Percentiles rank a stretch among this genome's conserved stretches.
Conservation (phyloP, 139 green algal species). For the Raphidocelis subcapitata region DNA sequence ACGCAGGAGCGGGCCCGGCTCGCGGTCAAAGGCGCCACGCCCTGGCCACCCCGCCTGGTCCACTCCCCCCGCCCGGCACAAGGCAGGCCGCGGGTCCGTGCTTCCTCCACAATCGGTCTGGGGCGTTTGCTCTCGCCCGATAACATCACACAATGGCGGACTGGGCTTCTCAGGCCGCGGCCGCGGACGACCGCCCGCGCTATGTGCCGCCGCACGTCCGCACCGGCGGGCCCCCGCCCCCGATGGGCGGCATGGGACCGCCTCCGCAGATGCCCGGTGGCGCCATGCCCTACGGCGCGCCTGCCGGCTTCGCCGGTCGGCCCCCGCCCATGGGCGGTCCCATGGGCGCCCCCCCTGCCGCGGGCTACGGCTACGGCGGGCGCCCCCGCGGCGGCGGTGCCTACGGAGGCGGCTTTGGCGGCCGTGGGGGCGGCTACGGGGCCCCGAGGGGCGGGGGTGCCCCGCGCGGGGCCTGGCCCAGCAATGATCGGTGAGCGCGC, state of each 20-base stretch:
- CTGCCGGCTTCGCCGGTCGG: slow-evolving; percentile 11
- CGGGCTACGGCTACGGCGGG: slow-evolving; percentile 19
- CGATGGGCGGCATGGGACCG: neutral
- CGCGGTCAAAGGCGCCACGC: too few relatives aligned
- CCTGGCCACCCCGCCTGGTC: too few relatives aligned
- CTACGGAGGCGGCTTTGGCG: slow-evolving; percentile 38
- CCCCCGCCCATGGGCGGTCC: slow-evolving; percentile 15
- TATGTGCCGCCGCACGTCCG: slow-evolving; percentile 81
- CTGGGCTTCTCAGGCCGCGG: slow-evolving; percentile 21
- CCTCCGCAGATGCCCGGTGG: slow-evolving; percentile 10
- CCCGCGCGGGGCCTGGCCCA: neutral
- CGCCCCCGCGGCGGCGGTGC: slow-evolving; percentile 34
- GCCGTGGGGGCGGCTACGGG: slow-evolving; percentile 44
- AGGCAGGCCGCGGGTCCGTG: too few relatives aligned
- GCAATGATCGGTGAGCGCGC: neutral
- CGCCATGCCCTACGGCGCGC: slow-evolving; percentile 21
- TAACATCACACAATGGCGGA: neutral
- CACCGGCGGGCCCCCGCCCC: slow-evolving; percentile 38
- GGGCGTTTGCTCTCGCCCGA: too few relatives aligned
- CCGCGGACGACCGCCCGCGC: slow-evolving; percentile 15
- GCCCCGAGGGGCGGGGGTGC: slow-evolving; percentile 27
- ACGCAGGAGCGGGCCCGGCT: too few relatives aligned
- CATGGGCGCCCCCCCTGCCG: slow-evolving; percentile 20
- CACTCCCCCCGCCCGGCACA: too few relatives aligned
- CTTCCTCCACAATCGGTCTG: too few relatives aligned